These are phyloP conservation scores for Alternaria consortialis DNA, from an alignment of 2,329 filamentous ascomycete species.

Conservation along the genomic window DNA sequence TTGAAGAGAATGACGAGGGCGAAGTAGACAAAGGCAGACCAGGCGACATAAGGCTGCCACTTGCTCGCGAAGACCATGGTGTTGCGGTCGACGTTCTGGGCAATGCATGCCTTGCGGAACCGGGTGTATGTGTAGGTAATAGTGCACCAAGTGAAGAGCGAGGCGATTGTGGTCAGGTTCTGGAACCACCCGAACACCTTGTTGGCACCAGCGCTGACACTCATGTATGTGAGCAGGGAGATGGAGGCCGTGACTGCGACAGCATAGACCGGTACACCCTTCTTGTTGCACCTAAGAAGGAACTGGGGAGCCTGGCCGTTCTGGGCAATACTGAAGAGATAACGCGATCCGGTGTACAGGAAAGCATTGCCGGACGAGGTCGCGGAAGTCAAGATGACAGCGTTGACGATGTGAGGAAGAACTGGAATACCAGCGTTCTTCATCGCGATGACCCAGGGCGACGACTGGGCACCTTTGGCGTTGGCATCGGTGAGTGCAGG, in stretches of 20 bases:
- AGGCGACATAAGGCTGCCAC: constrained; percentile 65
- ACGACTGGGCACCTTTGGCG: constrained; percentile 47
- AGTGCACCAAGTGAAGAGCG: constrained; percentile 64
- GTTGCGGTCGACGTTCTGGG: constrained; percentile 65
- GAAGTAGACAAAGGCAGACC: constrained; percentile 65
- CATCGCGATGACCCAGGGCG: constrained; percentile 69
- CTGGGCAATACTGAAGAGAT: constrained; percentile 60
- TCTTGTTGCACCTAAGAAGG: constrained; percentile 59
- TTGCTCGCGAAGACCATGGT: constrained; percentile 60
- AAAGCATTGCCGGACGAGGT: constrained; percentile 75
- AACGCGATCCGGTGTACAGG: constrained; percentile 64
- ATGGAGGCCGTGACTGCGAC: constrained; percentile 53
- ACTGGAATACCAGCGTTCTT: constrained; percentile 71
- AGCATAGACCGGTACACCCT: constrained; percentile 54
- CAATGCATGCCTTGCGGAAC: constrained; percentile 58
- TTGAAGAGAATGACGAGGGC: constrained; percentile 69
- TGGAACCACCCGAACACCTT: constrained; percentile 73
- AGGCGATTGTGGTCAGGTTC: constrained; percentile 70
- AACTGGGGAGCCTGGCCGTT: constrained; percentile 63
- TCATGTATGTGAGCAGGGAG: constrained; percentile 60
- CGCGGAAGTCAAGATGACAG: constrained; percentile 76
- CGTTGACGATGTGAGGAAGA: constrained; percentile 78
- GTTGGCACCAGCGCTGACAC: constrained; percentile 56
- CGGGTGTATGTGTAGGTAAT: constrained; percentile 66
- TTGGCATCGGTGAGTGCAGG: constrained; percentile 57